These are phyloP conservation scores for Paraphaeosphaeria minitans DNA, from an alignment of 2,329 filamentous ascomycete genomes.

Conservation along the genomic window DNA sequence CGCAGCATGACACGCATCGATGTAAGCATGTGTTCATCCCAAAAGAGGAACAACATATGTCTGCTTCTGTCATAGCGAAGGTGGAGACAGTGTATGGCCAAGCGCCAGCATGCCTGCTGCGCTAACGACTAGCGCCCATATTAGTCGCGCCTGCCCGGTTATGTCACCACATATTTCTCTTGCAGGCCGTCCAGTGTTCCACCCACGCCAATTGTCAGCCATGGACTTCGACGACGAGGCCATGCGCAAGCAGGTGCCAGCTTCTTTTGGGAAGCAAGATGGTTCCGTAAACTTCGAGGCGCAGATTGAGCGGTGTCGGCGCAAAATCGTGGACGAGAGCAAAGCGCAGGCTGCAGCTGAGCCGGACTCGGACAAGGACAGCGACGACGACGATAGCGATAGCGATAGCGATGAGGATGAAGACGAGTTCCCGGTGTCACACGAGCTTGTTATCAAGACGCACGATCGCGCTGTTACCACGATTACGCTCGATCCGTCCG, in stretches of 20 bases:
- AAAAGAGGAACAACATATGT: constrained; percentile 10
- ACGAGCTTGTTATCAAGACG: constrained; percentile 90
- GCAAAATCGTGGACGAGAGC: constrained; percentile 54
- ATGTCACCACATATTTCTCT: constrained; percentile 9
- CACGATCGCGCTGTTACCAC: constrained; percentile 88
- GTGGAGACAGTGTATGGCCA: background rate
- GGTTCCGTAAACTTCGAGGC: constrained; percentile 74
- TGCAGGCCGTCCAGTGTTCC: constrained; percentile 1
- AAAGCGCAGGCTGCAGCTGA: constrained; percentile 31
- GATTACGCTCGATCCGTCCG: constrained; percentile 81
- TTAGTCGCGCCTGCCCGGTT: background rate
- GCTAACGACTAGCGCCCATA: background rate
- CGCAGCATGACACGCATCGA: background rate
- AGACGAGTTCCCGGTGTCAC: constrained; percentile 89
- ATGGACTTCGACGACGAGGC: constrained; percentile 62
- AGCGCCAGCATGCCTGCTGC: background rate
- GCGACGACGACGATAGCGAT: constrained; percentile 56
- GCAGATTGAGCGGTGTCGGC: constrained; percentile 80
- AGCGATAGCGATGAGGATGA: constrained; percentile 69
- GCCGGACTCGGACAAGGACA: constrained; percentile 35
- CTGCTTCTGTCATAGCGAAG: constrained; percentile 1
- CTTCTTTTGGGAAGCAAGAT: constrained; percentile 82
- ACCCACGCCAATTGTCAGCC: constrained; percentile 12
- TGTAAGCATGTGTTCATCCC: background rate
- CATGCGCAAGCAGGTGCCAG: constrained; percentile 77